A percentile compares a stretch with the other conserved stretches of the same genome.
phyloP scores from a whole-genome alignment of 2,329 filamentous ascomycete species.

The Calonectria pseudoreteaudii region DNA sequence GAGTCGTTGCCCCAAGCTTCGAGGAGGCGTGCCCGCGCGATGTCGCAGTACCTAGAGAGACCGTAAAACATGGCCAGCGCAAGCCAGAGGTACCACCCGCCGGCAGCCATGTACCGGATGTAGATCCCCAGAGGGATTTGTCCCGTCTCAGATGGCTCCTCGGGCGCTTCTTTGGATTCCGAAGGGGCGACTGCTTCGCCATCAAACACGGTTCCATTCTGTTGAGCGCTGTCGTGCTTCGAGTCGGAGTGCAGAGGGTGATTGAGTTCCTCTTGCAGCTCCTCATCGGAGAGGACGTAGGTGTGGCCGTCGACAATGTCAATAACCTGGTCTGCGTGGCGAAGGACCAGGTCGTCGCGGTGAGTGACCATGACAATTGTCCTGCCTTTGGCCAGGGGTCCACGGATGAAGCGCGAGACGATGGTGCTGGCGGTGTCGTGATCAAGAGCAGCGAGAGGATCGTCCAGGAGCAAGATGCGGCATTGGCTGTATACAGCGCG shows the following conservation, averaged over 20 bases:
- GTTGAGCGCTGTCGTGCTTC: constrained; percentile 21
- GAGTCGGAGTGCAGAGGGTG: constrained; percentile 49
- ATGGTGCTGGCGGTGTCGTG: constrained; percentile 71
- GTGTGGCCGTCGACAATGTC: constrained; percentile 74
- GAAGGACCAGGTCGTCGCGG: constrained; percentile 79
- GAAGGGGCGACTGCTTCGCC: constrained; percentile 42
- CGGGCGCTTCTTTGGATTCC: constrained; percentile 43
- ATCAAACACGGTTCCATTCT: constrained; percentile 45
- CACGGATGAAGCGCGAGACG: constrained; percentile 71
- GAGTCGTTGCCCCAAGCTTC: constrained; percentile 84
- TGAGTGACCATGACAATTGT: constrained; percentile 86
- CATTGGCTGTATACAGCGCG: constrained; percentile 70
- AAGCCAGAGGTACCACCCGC: constrained; percentile 79
- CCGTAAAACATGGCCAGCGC: constrained; percentile 72
- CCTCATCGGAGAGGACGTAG: constrained; percentile 58
- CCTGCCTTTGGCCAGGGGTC: constrained; percentile 69
- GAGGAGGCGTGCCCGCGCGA: constrained; percentile 82
- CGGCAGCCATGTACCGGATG: constrained; percentile 87
- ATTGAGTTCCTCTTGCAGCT: constrained; percentile 55
- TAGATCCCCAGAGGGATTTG: constrained; percentile 82
- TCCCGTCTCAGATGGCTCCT: constrained; percentile 63
- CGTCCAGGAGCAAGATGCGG: constrained; percentile 69
- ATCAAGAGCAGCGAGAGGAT: constrained; percentile 72
- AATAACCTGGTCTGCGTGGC: constrained; percentile 79
- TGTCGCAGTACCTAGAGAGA: constrained; percentile 71